Evolutionary conservation across 805 yeast species (phyloP).

Genomic region (Sugiyamaella floridensis): DNA sequence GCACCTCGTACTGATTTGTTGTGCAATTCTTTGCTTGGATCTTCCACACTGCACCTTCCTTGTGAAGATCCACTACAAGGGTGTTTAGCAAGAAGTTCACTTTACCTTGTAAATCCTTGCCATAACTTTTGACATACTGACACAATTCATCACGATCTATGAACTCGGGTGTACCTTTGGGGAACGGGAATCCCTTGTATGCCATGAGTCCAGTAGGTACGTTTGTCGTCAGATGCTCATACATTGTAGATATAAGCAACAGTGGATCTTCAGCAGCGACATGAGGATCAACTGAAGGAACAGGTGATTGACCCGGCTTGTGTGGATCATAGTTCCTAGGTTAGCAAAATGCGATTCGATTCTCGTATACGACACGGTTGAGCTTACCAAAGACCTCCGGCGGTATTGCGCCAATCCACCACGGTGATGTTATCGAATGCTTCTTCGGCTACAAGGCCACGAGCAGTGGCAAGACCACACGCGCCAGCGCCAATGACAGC

Average conservation of each 20-base stretch:
- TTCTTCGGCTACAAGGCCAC: conserved; percentile 50
- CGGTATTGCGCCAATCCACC: conserved; percentile 49
- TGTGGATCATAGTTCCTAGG: conserved; percentile 6
- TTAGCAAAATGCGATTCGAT: neutral
- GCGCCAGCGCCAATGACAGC: conserved; percentile 81
- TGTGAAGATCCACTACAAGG: conserved; percentile 40
- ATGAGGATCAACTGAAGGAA: conserved; percentile 31
- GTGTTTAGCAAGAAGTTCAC: conserved; percentile 39
- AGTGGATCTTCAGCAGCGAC: conserved; percentile 19
- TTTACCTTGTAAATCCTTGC: conserved; percentile 34
- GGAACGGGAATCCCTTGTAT: conserved; percentile 46
- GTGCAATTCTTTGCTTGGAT: conserved; percentile 31
- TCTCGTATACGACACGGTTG: conserved; percentile 33
- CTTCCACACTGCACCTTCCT: conserved; percentile 36
- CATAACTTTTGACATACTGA: conserved; percentile 52
- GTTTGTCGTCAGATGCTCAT: conserved; percentile 63
- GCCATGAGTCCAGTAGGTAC: conserved; percentile 62
- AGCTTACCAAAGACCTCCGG: conserved; percentile 86
- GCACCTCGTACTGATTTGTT: neutral
- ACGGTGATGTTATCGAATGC: conserved; percentile 41
- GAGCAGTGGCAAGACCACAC: conserved; percentile 58
- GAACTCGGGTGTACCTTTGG: conserved; percentile 36
- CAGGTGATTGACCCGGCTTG: conserved; percentile 17
- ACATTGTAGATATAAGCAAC: conserved; percentile 50
- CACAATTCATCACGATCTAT: conserved; percentile 57